Evolutionary conservation across 306 rosid genomes (phyloP).

Genomic region (Quercus glauca): DNA sequence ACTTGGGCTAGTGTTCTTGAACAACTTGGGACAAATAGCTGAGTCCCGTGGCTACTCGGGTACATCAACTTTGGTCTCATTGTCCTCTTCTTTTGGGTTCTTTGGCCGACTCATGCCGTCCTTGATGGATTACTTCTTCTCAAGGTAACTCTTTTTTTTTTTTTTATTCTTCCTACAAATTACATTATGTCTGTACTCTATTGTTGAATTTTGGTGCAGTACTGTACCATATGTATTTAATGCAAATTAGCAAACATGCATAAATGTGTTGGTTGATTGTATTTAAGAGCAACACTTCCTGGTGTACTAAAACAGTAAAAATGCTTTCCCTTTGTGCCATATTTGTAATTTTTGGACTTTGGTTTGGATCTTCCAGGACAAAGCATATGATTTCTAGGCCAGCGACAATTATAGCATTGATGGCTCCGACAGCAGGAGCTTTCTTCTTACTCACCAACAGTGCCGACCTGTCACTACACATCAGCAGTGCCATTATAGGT

Average conservation of each 20-base stretch:
- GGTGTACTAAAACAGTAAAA: neutral
- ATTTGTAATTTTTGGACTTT: neutral
- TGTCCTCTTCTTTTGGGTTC: conserved; percentile 83
- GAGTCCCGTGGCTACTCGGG: conserved; percentile 67
- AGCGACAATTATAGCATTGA: conserved; percentile 34
- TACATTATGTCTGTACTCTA: neutral
- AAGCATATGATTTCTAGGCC: conserved; percentile 53
- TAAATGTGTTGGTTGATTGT: conserved; percentile 19
- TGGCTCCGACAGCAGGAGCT: conserved; percentile 54
- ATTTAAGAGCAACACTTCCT: no score
- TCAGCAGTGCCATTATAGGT: conserved; percentile 70
- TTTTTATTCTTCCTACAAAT: neutral
- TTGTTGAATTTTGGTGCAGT: neutral
- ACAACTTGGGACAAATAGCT: conserved; percentile 88
- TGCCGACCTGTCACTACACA: conserved; percentile 32
- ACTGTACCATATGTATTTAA: conserved; percentile 25
- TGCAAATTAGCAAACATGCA: conserved; percentile 17
- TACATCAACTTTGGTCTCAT: conserved; percentile 66
- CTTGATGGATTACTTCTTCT: conserved; percentile 48
- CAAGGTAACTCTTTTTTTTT: conserved; percentile 43
- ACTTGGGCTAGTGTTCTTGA: conserved; percentile 73
- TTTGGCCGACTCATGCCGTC: conserved; percentile 92
- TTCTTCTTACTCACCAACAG: conserved; percentile 60
- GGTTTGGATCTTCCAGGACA: conserved; percentile 40
- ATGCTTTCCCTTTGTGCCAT: neutral